A percentile compares a stretch with the other conserved stretches of the same genome.
phyloP scores from a whole-genome alignment of 2,329 filamentous ascomycete species.

The Colletotrichum caudatum region DNA sequence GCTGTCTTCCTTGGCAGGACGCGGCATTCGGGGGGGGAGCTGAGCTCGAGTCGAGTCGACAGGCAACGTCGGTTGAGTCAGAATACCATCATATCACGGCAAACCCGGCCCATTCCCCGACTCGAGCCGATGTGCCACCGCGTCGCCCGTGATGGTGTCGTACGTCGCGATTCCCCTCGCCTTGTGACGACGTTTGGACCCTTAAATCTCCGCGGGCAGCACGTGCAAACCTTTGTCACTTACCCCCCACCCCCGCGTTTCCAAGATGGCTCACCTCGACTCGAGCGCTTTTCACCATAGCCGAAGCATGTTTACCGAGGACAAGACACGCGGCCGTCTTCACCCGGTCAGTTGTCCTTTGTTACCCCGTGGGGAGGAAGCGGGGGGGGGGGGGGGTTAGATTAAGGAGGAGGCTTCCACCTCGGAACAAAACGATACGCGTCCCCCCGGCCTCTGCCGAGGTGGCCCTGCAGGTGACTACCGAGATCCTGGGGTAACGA shows the following conservation, averaged over 20 bases:
- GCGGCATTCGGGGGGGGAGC: too few species aligned
- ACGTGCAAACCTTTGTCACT: slow-evolving; percentile 11
- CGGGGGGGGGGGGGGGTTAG: too few species aligned
- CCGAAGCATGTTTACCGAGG: slow-evolving; percentile 4
- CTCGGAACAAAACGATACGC: background rate
- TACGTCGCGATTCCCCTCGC: too few species aligned
- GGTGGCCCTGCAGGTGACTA: slow-evolving; percentile 22
- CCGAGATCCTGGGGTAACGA: background rate
- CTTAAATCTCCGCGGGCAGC: slow-evolving; percentile 4
- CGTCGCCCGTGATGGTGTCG: background rate
- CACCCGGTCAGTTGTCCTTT: slow-evolving; percentile 20
- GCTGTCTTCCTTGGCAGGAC: too few species aligned
- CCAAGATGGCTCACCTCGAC: background rate
- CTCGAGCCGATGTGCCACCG: slow-evolving; percentile 10
- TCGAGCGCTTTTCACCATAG: background rate
- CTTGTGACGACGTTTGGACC: too few species aligned
- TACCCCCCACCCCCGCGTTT: background rate
- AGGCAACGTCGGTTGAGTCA: slow-evolving; percentile 11
- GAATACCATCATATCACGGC: background rate
- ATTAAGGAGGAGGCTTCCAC: background rate
- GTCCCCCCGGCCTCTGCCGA: background rate
- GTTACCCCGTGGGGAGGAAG: slow-evolving; percentile 9
- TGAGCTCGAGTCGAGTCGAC: slow-evolving; percentile 16
- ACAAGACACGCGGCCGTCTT: slow-evolving; percentile 1
- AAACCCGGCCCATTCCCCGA: too few species aligned